A percentile compares a stretch with the other conserved stretches of the same genome.
phyloP scores from a whole-genome alignment of 2,329 filamentous ascomycete genomes.

The Periconia sp. region DNA sequence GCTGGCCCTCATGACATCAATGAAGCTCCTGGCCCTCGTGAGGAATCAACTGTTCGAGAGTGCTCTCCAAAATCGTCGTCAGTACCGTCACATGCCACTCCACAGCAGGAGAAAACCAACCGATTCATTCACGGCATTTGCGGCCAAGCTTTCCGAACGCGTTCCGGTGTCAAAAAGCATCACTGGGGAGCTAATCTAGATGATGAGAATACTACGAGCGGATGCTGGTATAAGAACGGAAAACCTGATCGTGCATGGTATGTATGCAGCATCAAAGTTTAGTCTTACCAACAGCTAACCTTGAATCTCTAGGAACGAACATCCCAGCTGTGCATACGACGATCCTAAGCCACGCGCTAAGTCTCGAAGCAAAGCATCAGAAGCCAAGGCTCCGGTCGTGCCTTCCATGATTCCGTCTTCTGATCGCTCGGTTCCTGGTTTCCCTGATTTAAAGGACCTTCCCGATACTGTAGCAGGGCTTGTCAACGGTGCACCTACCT shows the following conservation, averaged over 20 bases:
- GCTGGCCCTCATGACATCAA: no score
- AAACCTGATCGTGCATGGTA: slow-evolving; percentile 33
- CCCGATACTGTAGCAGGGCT: slow-evolving; percentile 11
- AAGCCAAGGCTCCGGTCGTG: slow-evolving; percentile 8
- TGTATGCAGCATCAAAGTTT: background rate
- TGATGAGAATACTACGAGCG: slow-evolving; percentile 26
- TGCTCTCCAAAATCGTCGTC: no score
- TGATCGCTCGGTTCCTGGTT: slow-evolving; percentile 7
- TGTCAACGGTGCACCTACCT: background rate
- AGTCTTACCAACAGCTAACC: background rate
- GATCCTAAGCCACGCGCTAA: background rate
- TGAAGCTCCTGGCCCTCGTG: no score
- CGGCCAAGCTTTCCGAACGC: slow-evolving; percentile 26
- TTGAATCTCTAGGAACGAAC: slow-evolving; percentile 21
- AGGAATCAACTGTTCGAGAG: no score
- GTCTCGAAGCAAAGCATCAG: background rate
- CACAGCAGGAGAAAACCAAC: background rate
- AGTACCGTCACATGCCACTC: no score
- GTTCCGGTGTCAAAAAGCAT: slow-evolving; percentile 35
- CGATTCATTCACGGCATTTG: slow-evolving; percentile 33
- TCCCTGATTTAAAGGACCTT: slow-evolving; percentile 17
- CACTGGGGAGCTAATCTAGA: slow-evolving; percentile 32
- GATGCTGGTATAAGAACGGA: slow-evolving; percentile 35
- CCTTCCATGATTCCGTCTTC: slow-evolving; percentile 14
- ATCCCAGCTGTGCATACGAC: slow-evolving; percentile 27